Percentiles rank a stretch among this genome's conserved stretches.
phyloP scores from a whole-genome alignment of 179 eudicot species.

The Carnegiea gigantea region DNA sequence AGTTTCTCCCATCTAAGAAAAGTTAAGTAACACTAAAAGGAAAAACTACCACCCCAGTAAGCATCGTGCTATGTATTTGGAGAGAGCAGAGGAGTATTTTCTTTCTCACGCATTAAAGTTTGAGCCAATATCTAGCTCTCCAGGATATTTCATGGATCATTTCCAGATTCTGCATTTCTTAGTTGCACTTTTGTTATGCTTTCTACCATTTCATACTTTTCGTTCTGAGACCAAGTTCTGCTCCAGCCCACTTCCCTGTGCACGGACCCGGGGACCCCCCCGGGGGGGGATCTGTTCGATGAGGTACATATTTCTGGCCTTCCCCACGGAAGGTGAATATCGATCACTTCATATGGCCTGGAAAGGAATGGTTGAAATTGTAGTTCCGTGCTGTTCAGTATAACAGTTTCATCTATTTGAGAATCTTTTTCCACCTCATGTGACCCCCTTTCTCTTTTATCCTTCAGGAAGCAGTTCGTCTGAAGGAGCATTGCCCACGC shows the following conservation, averaged over 20 bases:
- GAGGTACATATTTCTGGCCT: neutral
- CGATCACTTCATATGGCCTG: neutral
- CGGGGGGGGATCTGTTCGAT: neutral
- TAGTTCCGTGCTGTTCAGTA: neutral
- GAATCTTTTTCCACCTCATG: neutral
- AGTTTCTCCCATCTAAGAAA: neutral
- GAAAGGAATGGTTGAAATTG: neutral
- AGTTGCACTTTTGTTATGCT: neutral
- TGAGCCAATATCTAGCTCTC: neutral
- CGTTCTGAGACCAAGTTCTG: neutral
- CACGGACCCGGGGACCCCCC: neutral
- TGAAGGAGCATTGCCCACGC: slow-evolving; percentile 61
- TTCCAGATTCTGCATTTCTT: neutral
- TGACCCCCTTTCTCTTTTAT: neutral
- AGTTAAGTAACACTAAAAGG: neutral
- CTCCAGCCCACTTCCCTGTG: neutral
- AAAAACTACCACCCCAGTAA: neutral
- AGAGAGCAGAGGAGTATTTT: neutral
- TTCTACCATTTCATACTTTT: neutral
- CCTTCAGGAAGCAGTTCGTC: slow-evolving; percentile 57
- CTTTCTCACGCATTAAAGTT: neutral
- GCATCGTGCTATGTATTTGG: neutral
- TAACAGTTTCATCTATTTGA: neutral
- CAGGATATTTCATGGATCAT: neutral
- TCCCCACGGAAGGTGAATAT: neutral